phyloP scores from a whole-genome alignment of 2,329 filamentous ascomycete genomes.

The Pseudogymnoascus sp. region DNA sequence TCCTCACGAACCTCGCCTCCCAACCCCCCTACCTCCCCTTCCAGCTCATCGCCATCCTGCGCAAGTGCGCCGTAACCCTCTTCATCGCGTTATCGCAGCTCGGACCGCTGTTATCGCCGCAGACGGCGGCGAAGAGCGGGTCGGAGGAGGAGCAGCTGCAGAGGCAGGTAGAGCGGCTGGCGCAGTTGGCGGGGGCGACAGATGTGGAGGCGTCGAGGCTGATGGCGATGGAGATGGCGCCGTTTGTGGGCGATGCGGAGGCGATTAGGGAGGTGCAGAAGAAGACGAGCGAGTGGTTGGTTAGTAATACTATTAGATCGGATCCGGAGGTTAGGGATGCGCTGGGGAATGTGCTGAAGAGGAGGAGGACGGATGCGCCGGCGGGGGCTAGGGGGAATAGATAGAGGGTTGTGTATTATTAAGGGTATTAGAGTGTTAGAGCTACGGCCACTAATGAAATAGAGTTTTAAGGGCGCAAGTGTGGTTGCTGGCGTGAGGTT shows the following conservation, averaged over 20 bases:
- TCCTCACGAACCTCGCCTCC: constrained; percentile 29
- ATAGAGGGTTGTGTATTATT: constrained; percentile 12
- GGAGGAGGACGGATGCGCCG: constrained; percentile 53
- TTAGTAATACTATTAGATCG: constrained; percentile 73
- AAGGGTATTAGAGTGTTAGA: neutral
- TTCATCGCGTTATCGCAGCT: constrained; percentile 81
- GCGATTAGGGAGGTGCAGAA: constrained; percentile 56
- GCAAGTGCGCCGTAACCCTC: constrained; percentile 67
- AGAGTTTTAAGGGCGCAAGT: neutral
- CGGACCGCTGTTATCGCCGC: constrained; percentile 51
- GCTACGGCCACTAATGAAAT: neutral
- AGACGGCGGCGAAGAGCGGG: constrained; percentile 23
- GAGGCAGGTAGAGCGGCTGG: constrained; percentile 60
- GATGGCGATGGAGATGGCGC: constrained; percentile 70
- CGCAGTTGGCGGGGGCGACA: constrained; percentile 48
- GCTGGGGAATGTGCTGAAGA: constrained; percentile 58
- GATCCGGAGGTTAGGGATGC: constrained; percentile 79
- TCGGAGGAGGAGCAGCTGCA: constrained; percentile 43
- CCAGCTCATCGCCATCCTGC: constrained; percentile 67
- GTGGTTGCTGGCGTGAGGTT: neutral
- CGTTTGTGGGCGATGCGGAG: constrained; percentile 66
- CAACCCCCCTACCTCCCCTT: constrained; percentile 71
- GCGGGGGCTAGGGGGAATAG: constrained; percentile 42
- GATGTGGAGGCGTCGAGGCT: constrained; percentile 64
- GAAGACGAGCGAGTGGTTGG: constrained; percentile 76